These are phyloP conservation scores for Magnaporthiopsis rhizophila DNA, from an alignment of 2,329 filamentous ascomycete species.

Conservation along the genomic window DNA sequence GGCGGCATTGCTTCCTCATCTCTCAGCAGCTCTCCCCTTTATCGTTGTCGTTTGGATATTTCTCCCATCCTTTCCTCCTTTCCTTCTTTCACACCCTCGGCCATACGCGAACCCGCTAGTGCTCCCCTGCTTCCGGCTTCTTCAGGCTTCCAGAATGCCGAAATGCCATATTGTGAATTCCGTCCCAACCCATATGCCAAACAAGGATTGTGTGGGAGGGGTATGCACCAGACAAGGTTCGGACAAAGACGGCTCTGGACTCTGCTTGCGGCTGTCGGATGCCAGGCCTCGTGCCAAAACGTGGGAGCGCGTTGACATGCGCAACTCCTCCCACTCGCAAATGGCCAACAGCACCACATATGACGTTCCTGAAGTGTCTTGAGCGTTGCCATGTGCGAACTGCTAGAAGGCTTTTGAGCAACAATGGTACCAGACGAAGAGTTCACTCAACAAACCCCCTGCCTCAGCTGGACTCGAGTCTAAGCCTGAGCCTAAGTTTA, in stretches of 20 bases:
- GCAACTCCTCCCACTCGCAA: background rate
- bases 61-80: background rate
- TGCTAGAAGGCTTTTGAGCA: background rate
- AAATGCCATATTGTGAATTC: background rate
- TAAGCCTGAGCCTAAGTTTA: background rate
- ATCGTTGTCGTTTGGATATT: background rate
- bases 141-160: conserved; percentile 8
- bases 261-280: background rate
- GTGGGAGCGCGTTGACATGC: background rate
- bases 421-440: background rate
- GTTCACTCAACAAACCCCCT: background rate
- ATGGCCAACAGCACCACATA: background rate
- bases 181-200: background rate
- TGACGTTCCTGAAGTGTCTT: background rate
- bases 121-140: conserved; percentile 4
- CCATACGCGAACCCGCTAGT: background rate
- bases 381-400: background rate
- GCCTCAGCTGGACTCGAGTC: background rate
- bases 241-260: background rate
- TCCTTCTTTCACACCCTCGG: background rate
- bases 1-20: background rate
- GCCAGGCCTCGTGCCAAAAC: background rate
- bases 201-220: background rate
- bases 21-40: background rate
- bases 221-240: background rate